Evolutionary conservation across 805 yeast genomes (phyloP).

Genomic region (Novakomyces olei): DNA sequence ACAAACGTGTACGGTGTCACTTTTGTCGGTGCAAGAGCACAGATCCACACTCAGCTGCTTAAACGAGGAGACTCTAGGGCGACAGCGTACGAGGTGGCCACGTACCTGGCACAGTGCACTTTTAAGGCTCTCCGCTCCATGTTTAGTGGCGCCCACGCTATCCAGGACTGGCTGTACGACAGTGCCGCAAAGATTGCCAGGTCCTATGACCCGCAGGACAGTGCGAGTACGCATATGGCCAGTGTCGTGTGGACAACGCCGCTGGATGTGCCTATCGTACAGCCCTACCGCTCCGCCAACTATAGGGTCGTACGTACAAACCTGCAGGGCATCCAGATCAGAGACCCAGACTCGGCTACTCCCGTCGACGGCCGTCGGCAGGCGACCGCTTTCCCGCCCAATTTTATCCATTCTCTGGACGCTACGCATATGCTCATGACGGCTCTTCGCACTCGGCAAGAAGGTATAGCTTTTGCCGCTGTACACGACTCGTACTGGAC

Average conservation of each 20-base stretch:
- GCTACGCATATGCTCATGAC: conserved; percentile 92
- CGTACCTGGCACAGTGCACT: conserved; percentile 55
- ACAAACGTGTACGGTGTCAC: conserved; percentile 96
- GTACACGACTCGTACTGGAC: conserved; percentile 99
- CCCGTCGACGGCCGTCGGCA: conserved; percentile 80
- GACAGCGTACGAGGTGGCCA: conserved; percentile 23
- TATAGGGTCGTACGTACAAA: conserved; percentile 54
- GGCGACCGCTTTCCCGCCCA: conserved; percentile 85
- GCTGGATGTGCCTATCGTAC: conserved; percentile 84
- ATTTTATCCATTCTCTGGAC: conserved; percentile 81
- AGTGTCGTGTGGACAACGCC: conserved; percentile 98
- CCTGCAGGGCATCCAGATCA: conserved; percentile 64
- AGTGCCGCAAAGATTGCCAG: conserved; percentile 63
- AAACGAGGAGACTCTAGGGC: conserved; percentile 30
- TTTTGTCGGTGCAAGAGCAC: conserved; percentile 75
- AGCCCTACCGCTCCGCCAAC: conserved; percentile 63
- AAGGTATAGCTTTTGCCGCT: conserved; percentile 58
- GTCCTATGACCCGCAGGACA: conserved; percentile 18
- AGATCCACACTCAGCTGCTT: conserved; percentile 56
- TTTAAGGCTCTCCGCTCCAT: conserved; percentile 66
- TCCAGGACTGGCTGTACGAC: conserved; percentile 89
- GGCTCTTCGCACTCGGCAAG: conserved; percentile 50
- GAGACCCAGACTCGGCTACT: conserved; percentile 67
- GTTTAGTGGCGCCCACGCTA: conserved; percentile 77
- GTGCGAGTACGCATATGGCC: conserved; percentile 35